phyloP scores from a whole-genome alignment of 192 early-diverging fungal species.

The Coemansia sp. region DNA sequence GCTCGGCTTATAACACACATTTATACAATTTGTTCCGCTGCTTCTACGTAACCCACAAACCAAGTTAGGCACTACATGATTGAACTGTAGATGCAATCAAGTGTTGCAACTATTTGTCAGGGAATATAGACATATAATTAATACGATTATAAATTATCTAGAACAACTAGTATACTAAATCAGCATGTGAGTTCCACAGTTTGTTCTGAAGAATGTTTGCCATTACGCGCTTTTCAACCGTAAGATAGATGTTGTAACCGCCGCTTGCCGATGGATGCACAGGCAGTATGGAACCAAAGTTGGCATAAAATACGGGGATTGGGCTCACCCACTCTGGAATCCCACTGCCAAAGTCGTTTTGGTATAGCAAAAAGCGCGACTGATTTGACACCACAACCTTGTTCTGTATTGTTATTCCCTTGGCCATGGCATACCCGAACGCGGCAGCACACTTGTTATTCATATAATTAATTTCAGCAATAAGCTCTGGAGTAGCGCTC shows the following conservation, averaged over 20 bases:
- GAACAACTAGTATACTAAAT: neutral
- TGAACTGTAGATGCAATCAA: neutral
- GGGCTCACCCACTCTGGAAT: constrained; percentile 21
- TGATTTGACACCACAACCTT: constrained; percentile 20
- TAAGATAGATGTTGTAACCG: constrained; percentile 5
- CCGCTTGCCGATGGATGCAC: constrained; percentile 4
- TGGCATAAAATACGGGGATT: constrained; percentile 11
- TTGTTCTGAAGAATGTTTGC: neutral
- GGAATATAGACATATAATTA: neutral
- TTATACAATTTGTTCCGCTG: neutral
- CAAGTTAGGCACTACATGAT: neutral
- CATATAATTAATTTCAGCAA: constrained; percentile 4
- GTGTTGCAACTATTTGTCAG: neutral
- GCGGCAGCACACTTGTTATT: neutral
- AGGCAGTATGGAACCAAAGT: constrained; percentile 19
- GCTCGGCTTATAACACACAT: neutral
- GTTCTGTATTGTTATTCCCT: neutral
- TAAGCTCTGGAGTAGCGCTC: neutral
- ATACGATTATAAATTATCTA: neutral
- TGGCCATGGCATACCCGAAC: constrained; percentile 8
- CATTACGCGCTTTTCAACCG: constrained; percentile 4
- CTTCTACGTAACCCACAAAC: neutral
- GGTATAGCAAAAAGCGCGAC: constrained; percentile 17
- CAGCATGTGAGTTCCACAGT: constrained; percentile 9
- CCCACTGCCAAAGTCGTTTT: constrained; percentile 24